Conservation (phyloP, 2,329 filamentous ascomycete genomes). For the Mariannaea elegans region DNA sequence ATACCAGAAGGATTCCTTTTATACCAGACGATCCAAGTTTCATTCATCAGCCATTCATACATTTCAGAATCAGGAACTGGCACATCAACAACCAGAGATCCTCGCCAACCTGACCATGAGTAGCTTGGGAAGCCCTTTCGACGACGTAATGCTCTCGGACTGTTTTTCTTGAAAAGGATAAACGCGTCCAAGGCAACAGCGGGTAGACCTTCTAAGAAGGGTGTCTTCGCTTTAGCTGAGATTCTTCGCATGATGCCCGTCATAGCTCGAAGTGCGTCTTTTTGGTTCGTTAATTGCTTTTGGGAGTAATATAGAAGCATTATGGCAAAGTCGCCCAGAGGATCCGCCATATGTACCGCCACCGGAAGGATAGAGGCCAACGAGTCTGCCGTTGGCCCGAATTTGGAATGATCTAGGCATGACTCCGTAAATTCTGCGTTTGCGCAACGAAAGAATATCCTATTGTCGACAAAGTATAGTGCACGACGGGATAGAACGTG, state of each 20-base stretch:
- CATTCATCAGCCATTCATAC: neutral
- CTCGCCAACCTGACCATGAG: constrained; percentile 24
- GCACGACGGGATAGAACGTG: constrained; percentile 1
- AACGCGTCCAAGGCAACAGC: too few species aligned
- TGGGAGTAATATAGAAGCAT: constrained; percentile 12
- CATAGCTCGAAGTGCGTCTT: constrained; percentile 8
- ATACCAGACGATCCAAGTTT: constrained; percentile 27
- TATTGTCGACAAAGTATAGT: constrained; percentile 11
- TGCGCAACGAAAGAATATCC: constrained; percentile 17
- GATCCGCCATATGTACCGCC: neutral
- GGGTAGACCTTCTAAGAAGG: too few species aligned
- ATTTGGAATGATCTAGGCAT: neutral
- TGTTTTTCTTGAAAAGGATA: too few species aligned
- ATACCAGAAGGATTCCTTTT: constrained; percentile 10
- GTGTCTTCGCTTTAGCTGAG: too few species aligned
- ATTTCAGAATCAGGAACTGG: too few species aligned
- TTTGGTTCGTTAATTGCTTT: constrained; percentile 6
- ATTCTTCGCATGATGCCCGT: too few species aligned
- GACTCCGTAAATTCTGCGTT: constrained; percentile 1
- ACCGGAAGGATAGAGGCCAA: neutral
- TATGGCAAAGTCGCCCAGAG: neutral
- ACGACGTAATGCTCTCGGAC: too few species aligned
- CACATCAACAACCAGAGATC: too few species aligned
- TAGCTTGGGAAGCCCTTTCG: constrained; percentile 23
- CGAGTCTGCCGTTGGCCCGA: neutral